phyloP scores from a whole-genome alignment of 2,329 filamentous ascomycete species.

The Botryosphaeria dothidea region DNA sequence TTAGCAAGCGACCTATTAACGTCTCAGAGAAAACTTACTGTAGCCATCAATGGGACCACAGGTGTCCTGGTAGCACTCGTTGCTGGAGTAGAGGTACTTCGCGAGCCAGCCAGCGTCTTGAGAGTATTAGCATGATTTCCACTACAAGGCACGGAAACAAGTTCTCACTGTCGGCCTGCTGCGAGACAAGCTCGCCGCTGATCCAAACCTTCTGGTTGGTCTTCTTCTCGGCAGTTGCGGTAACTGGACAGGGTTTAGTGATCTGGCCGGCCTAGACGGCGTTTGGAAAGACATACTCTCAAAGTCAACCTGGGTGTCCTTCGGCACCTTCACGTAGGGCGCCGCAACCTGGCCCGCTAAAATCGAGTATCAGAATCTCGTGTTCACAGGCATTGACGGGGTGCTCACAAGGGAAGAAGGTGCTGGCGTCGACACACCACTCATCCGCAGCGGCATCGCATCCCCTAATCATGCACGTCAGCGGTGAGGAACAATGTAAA shows the following conservation, averaged over 20 bases:
- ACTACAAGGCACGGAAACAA: background rate
- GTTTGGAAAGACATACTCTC: background rate
- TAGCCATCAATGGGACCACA: slow-evolving; percentile 17
- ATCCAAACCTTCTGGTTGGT: slow-evolving; percentile 8
- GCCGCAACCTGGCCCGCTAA: background rate
- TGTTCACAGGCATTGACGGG: background rate
- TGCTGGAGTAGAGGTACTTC: slow-evolving; percentile 25
- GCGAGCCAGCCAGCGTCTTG: background rate
- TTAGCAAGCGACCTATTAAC: background rate
- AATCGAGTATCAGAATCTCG: background rate
- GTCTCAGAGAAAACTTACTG: background rate
- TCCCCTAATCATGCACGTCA: background rate
- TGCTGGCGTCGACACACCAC: slow-evolving; percentile 19
- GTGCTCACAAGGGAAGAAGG: background rate
- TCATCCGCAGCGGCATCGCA: background rate
- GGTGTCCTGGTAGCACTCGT: slow-evolving; percentile 18
- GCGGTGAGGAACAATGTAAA: background rate
- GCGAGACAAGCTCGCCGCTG: slow-evolving; percentile 1
- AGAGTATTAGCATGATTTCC: background rate
- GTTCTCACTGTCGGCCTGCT: slow-evolving; percentile 1
- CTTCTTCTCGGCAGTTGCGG: background rate
- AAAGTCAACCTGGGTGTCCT: background rate
- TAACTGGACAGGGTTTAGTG: background rate
- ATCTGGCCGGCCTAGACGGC: no score
- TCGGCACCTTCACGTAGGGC: background rate